Conservation (phyloP, 75 land plant species). For the Cryptomeria japonica region DNA sequence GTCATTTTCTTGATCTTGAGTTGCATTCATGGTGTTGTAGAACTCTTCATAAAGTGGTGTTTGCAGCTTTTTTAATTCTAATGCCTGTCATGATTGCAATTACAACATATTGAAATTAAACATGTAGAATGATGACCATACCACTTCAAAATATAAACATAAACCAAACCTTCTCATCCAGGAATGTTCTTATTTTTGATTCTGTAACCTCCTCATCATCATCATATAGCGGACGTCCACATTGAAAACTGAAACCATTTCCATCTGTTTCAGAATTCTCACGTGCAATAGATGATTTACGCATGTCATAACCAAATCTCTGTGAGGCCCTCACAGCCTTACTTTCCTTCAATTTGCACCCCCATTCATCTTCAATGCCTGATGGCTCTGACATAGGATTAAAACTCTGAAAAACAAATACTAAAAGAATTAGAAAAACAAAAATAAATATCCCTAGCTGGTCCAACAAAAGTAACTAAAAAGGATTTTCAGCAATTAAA, state of each 20-base stretch:
- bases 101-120: constrained; percentile 2
- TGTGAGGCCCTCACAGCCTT: constrained; percentile 14
- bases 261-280: constrained; percentile 21
- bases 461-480: background rate
- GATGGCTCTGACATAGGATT: constrained; percentile 87
- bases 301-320: constrained; percentile 11
- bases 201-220: constrained; percentile 98
- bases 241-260: constrained; percentile 47
- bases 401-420: constrained; percentile 49
- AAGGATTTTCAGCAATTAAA: background rate
- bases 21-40: constrained; percentile 47
- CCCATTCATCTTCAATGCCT: constrained; percentile 52
- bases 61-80: constrained; percentile 86
- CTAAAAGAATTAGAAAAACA: background rate
- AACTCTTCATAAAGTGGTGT: constrained; percentile 91
- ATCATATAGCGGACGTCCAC: constrained; percentile 38
- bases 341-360: constrained; percentile 41
- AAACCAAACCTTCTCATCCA: constrained; percentile 82
- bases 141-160: background rate
- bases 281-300: constrained; percentile 1
- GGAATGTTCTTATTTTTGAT: constrained; percentile 79
- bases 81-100: constrained; percentile 42
- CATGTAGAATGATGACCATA: background rate
- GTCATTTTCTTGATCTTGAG: constrained; percentile 12
- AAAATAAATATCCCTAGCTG: background rate